phyloP scores from a whole-genome alignment of 1,139 yeast species.

The Hyphopichia buzzinii region DNA sequence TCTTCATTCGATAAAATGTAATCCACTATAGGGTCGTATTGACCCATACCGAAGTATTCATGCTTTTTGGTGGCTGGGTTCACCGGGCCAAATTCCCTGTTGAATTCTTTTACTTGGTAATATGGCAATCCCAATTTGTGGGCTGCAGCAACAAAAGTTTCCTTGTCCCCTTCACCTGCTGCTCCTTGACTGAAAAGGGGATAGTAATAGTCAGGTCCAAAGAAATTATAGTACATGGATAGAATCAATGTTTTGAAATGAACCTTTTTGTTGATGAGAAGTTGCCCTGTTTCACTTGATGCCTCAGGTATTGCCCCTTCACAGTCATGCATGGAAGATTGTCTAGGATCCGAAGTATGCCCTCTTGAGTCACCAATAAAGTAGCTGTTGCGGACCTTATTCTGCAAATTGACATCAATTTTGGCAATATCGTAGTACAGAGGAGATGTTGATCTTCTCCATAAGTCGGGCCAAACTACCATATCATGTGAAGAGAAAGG shows the following conservation, averaged over 20 bases:
- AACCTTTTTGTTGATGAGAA: constrained; percentile 48
- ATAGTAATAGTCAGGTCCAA: constrained; percentile 55
- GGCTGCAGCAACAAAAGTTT: constrained; percentile 62
- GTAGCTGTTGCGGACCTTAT: constrained; percentile 26
- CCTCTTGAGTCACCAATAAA: constrained; percentile 27
- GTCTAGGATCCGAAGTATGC: constrained; percentile 8
- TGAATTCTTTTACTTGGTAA: constrained; percentile 51
- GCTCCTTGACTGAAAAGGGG: constrained; percentile 55
- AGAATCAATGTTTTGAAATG: constrained; percentile 51
- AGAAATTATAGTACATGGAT: constrained; percentile 54
- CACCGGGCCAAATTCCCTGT: constrained; percentile 35
- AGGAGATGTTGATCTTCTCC: constrained; percentile 42
- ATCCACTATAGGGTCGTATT: constrained; percentile 37
- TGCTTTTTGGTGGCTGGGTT: constrained; percentile 18
- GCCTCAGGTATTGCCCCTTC: constrained; percentile 59
- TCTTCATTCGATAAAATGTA: constrained; percentile 20
- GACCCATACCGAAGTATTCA: constrained; percentile 37
- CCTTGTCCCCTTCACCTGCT: constrained; percentile 65
- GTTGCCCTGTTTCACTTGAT: constrained; percentile 60
- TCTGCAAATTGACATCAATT: constrained; percentile 18
- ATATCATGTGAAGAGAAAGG: constrained; percentile 28
- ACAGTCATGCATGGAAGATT: constrained; percentile 44
- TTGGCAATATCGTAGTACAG: constrained; percentile 29
- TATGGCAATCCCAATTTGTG: constrained; percentile 47
- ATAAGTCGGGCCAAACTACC: constrained; percentile 40